phyloP scores from a whole-genome alignment of 805 yeast genomes.

The Yamadazyma nakazawae region DNA sequence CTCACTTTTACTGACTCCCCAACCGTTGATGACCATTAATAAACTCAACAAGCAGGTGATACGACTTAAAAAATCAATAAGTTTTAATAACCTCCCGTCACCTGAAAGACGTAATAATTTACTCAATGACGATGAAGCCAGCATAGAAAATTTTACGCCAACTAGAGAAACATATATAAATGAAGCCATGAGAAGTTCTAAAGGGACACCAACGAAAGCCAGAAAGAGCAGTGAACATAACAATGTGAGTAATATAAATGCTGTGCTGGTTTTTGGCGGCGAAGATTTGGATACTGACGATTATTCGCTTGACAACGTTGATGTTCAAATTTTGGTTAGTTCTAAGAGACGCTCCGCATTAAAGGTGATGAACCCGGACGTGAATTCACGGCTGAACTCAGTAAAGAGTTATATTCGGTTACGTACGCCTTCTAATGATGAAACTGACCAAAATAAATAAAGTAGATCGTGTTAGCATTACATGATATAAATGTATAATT shows the following conservation, averaged over 20 bases:
- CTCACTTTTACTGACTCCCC: slow-evolving; percentile 6
- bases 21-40: slow-evolving; percentile 12
- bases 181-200: not conserved
- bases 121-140: slow-evolving; percentile 12
- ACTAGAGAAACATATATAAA: not conserved
- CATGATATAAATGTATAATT: no score
- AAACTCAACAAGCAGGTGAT: slow-evolving; percentile 15
- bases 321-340: slow-evolving; percentile 70
- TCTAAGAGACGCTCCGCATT: slow-evolving; percentile 59
- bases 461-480: not conserved
- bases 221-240: not conserved
- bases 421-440: slow-evolving; percentile 12
- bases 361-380: slow-evolving; percentile 59
- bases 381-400: slow-evolving; percentile 5
- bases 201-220: not conserved
- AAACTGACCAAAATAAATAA: not conserved
- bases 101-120: slow-evolving; percentile 7
- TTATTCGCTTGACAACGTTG: slow-evolving; percentile 22
- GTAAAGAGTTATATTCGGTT: slow-evolving; percentile 7
- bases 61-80: slow-evolving; percentile 14
- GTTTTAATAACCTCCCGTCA: slow-evolving; percentile 12
- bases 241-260: not conserved
- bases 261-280: not conserved
- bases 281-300: slow-evolving; percentile 11
- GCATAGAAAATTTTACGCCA: slow-evolving; percentile 7